These are phyloP conservation scores for Cryptococcus neoformans DNA, from an alignment of 1,284 basidiomycete genomes.

Conservation along the genomic window DNA sequence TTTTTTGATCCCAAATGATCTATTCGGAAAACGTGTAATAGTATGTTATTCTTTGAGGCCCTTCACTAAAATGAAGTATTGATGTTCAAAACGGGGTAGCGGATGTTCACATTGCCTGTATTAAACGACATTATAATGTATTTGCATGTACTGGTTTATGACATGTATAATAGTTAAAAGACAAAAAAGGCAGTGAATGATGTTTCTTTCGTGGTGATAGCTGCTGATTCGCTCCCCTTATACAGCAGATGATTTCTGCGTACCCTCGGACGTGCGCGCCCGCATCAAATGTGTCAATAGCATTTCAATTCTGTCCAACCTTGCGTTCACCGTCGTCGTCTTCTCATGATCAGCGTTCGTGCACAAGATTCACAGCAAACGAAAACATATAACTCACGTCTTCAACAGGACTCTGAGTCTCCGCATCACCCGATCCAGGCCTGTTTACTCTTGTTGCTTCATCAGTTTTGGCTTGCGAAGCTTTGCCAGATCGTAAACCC, in stretches of 20 bases:
- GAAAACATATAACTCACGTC: constrained; percentile 15
- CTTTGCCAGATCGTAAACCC: no score
- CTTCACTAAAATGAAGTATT: neutral
- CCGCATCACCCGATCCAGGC: constrained; percentile 33
- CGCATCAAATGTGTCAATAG: constrained; percentile 23
- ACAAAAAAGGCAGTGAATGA: neutral
- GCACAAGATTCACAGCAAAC: neutral
- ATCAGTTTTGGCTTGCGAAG: neutral
- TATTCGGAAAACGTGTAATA: no score
- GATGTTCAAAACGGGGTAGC: no score
- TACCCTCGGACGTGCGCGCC: neutral
- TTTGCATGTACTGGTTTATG: no score
- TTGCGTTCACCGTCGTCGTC: constrained; percentile 15
- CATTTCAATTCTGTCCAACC: constrained; percentile 27
- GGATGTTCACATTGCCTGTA: no score
- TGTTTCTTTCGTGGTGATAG: neutral
- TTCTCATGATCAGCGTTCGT: constrained; percentile 2
- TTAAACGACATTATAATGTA: no score
- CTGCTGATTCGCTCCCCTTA: neutral
- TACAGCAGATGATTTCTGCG: neutral
- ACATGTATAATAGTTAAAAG: neutral
- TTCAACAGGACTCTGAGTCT: constrained; percentile 11
- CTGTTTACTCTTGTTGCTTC: constrained; percentile 26
- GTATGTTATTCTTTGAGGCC: neutral
- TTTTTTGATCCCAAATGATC: constrained; percentile 16